Conservation (phyloP, 257 asterid genomes). For the Marsdenia floribunda region DNA sequence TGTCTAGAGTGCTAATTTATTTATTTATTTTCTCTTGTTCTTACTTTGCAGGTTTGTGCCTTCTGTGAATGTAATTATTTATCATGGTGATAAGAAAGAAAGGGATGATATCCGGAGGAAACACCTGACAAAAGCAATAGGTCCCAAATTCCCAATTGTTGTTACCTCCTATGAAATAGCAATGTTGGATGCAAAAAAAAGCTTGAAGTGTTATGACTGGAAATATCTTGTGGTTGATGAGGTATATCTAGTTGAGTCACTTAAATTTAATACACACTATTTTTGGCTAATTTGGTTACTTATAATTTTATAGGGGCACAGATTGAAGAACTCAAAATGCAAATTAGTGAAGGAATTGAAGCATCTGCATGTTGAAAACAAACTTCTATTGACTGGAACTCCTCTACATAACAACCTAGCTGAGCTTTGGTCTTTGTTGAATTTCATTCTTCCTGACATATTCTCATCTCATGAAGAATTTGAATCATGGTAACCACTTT, state of each 20-base stretch:
- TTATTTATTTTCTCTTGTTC: background rate
- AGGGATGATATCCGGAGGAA: conserved; percentile 71
- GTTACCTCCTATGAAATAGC: conserved; percentile 95
- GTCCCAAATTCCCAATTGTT: conserved; percentile 79
- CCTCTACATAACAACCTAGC: conserved; percentile 97
- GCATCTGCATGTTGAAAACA: conserved; percentile 61
- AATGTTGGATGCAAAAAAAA: conserved; percentile 52
- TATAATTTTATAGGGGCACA: conserved; percentile 70
- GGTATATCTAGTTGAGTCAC: conserved; percentile 38
- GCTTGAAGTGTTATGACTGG: conserved; percentile 74
- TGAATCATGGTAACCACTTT: conserved; percentile 74
- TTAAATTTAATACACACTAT: conserved; percentile 12
- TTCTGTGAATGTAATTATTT: conserved; percentile 61
- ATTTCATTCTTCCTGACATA: conserved; percentile 95
- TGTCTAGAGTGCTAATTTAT: conserved; percentile 1
- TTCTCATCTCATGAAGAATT: conserved; percentile 92
- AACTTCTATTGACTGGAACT: conserved; percentile 96
- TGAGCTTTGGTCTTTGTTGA: conserved; percentile 96
- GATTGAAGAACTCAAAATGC: conserved; percentile 89
- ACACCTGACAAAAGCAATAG: conserved; percentile 81
- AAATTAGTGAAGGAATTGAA: conserved; percentile 69
- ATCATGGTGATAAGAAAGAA: conserved; percentile 70
- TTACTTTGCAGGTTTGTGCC: conserved; percentile 65
- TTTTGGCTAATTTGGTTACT: background rate
- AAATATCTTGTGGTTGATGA: conserved; percentile 94